Conservation (phyloP, 768 basidiomycete genomes). For the Termitomyces sp. region DNA sequence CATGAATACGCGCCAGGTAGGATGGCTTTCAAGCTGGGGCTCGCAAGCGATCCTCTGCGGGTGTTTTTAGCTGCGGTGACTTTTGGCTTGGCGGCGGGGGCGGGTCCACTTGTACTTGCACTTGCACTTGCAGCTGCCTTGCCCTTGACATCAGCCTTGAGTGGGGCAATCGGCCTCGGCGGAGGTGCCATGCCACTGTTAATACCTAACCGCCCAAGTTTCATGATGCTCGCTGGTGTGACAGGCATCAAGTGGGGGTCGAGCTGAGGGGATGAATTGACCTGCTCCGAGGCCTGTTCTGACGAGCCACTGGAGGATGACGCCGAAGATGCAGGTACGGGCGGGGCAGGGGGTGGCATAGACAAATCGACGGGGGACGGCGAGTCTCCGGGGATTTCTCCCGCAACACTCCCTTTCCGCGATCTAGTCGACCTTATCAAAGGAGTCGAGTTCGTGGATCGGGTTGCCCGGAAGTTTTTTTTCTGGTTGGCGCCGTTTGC, state of each 20-base stretch:
- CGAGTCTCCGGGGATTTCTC: constrained; percentile 49
- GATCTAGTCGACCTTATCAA: constrained; percentile 46
- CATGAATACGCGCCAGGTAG: constrained; percentile 56
- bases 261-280: constrained; percentile 19
- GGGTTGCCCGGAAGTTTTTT: constrained; percentile 35
- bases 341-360: constrained; percentile 83
- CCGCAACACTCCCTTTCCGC: constrained; percentile 40
- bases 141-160: constrained; percentile 18
- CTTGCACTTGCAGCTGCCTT: constrained; percentile 17
- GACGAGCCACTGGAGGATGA: constrained; percentile 5
- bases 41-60: constrained; percentile 37
- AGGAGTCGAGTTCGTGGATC: constrained; percentile 62
- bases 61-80: constrained; percentile 18
- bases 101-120: constrained; percentile 16
- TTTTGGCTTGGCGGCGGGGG: constrained; percentile 26
- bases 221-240: constrained; percentile 93
- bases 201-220: constrained; percentile 65
- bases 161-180: constrained; percentile 17
- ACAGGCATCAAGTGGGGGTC: constrained; percentile 61
- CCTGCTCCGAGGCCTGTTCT: constrained; percentile 3
- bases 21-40: constrained; percentile 66
- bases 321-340: constrained; percentile 22
- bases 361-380: constrained; percentile 87
- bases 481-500: constrained; percentile 12
- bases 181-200: constrained; percentile 42